A percentile compares a stretch with the other conserved stretches of the same genome.
These are phyloP conservation scores for Tulasnella sp. DNA, from an alignment of 768 basidiomycete species.

Conservation along the genomic window DNA sequence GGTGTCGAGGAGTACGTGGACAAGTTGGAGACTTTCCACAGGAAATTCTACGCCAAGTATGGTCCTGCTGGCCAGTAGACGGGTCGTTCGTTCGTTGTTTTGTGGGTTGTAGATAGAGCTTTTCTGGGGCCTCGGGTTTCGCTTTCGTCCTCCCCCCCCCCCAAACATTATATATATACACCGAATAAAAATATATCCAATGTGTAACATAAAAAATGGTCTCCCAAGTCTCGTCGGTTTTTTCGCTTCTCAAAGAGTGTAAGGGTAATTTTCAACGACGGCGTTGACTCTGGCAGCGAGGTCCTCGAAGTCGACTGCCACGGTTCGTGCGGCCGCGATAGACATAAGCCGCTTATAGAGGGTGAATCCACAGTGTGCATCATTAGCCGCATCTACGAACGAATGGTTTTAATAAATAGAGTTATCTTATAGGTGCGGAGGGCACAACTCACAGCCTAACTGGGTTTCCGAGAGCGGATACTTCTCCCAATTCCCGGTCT, in stretches of 20 bases:
- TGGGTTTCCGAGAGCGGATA: neutral
- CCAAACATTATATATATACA: neutral
- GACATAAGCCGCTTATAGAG: constrained; percentile 41
- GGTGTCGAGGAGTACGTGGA: constrained; percentile 89
- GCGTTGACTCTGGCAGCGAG: neutral
- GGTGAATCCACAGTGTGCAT: constrained; percentile 47
- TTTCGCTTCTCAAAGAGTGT: neutral
- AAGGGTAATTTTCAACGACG: neutral
- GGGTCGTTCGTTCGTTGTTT: neutral
- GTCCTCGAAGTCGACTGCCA: neutral
- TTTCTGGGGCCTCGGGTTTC: neutral
- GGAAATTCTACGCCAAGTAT: constrained; percentile 54
- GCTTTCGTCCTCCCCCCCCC: neutral
- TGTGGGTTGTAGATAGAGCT: neutral
- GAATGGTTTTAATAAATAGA: neutral
- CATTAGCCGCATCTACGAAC: constrained; percentile 49
- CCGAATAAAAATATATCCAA: neutral
- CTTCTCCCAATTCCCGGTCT: constrained; percentile 46
- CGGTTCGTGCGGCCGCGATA: constrained; percentile 34
- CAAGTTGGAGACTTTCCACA: constrained; percentile 74
- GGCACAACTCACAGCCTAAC: neutral
- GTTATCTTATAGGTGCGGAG: neutral
- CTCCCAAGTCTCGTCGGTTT: no score
- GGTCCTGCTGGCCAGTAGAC: constrained; percentile 3
- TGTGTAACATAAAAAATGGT: neutral